Evolutionary conservation across 2,329 filamentous ascomycete species (phyloP), one percentile per base, ranked within the genome.

Genomic region (Arthrobotrys megalospora): DNA sequence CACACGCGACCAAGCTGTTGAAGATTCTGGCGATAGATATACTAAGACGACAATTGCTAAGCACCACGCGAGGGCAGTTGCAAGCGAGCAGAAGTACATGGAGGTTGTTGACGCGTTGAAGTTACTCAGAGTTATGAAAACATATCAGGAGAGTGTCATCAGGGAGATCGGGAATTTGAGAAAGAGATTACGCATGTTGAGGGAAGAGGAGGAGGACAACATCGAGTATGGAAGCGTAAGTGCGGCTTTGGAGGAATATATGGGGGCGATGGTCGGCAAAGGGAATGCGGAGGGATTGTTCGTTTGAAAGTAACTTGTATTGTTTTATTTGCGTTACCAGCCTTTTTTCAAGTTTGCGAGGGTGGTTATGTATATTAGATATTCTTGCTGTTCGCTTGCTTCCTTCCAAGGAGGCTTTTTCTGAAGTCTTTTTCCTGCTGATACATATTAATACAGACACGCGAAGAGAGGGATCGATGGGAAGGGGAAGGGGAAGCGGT

Each of bases 121-220:
- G 10, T 10, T 72, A 14, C 19, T 79, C 11, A 34, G 47, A 8
- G 32, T 69, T 5, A 21, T 72, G 21, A 79, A 79, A 38, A 34
- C 21, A 11, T 72, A 73, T n/a, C 67, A 72, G 32, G 28, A 6
- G 12, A 43, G 50, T 36, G 62, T 68, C 12, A 68, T 52, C 6
- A 52, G 43, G 19, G 50, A 79, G 47, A 73, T 79, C n/a, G 38
- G 16, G 4, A 58, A 53, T 48, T 52, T 79, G 43, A 72, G 75
- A 16, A 68, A 52, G 32, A 43, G 14, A 14, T 55, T 72, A 45
- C 16, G 6, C 8, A 12, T 16, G 5, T 12, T 62, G 24, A 52
- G n/a, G 5, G 65, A 76, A 5, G 21, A 45, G 2, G 28, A 36
- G 2, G 32, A 19, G 6, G 53, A 41, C 7, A 34, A n/a, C 14